Evolutionary conservation across 2,329 filamentous ascomycete genomes (phyloP), one percentile per base, ranked within the genome.

Genomic region (Albifimbria verrucaria): DNA sequence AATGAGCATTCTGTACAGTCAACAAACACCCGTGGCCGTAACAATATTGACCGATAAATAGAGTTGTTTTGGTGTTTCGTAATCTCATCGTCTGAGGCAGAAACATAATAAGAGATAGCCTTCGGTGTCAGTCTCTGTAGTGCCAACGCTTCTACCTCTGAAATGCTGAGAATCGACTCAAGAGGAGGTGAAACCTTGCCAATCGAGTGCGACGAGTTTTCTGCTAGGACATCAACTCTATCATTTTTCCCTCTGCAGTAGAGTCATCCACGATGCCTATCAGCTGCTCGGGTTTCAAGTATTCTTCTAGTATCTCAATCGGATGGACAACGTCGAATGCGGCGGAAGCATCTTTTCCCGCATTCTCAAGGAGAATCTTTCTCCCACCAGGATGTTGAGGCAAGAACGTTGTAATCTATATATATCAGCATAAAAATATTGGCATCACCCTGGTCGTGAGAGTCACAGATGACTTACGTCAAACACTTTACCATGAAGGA

Each of bases 11-110:
- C 72, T 4, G 81, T 85, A 72, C 88, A 91, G 72, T 96, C 89
- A 59, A 92, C 77, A 69, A 96, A 94, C 41, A 96, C 82, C 23
- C 91, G 79, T 9, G 91, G 90, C 12, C 91, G 85, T 5, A 96
- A 78, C 3, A 95, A 77, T 60, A 96, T 92, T 55, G 83, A 81
- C 36, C 81, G 80, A 68, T 91, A 96, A 22, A 88, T 87, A 22
- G 76, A 70, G 63, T 85, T 88, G 74, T 96, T 95, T 69, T 87
- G 80, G n/a, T 69, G 68, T 67, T 95, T 95, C 55, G 87, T 87
- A 59, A 82, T 68, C 28, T 90, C 77, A 68, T 96, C 90, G 68
- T 96, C 91, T 50, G 81, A 78, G 2, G 88, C 89, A 1, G 90
- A 94, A 70, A 82, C 92, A 74, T 96, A 96, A 73, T 96, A 96